A percentile compares a stretch with the other conserved stretches of the same genome.
These are phyloP conservation scores for Gnaphalium uliginosum DNA, from an alignment of 129 eudicot genomes.

Conservation along the genomic window DNA sequence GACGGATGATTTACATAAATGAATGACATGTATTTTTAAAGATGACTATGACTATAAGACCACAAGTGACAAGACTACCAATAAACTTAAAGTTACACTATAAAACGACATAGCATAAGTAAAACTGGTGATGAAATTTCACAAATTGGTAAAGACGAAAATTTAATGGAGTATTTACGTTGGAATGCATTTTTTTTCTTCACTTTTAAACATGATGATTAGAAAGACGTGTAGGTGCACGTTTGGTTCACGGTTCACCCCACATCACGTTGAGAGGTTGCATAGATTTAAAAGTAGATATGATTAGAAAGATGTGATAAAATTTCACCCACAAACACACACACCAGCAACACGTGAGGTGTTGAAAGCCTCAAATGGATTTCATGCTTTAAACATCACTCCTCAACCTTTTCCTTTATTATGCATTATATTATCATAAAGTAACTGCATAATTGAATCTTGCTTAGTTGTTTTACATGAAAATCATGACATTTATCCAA, in stretches of 20 bases:
- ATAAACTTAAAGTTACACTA: too few species aligned
- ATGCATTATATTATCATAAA: conserved; percentile 18
- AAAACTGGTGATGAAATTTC: too few species aligned
- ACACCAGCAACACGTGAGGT: conserved; percentile 11
- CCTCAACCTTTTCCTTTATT: not conserved
- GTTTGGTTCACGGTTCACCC: conserved; percentile 24
- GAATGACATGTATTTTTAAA: too few species aligned
- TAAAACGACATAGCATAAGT: too few species aligned
- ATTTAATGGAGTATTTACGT: too few species aligned
- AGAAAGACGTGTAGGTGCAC: conserved; percentile 19
- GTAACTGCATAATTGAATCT: not conserved
- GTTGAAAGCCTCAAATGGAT: conserved; percentile 5
- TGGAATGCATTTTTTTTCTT: too few species aligned
- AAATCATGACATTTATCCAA: not conserved
- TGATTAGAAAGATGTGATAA: conserved; percentile 10
- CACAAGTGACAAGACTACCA: too few species aligned
- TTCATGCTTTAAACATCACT: conserved; percentile 9
- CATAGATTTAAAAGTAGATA: conserved; percentile 10
- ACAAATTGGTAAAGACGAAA: too few species aligned
- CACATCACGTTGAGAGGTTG: conserved; percentile 22
- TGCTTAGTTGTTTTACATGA: conserved; percentile 1
- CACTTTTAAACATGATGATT: conserved; percentile 16
- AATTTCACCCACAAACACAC: not conserved
- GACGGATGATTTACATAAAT: too few species aligned
- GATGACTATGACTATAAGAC: too few species aligned